These are phyloP conservation scores for Ophiostoma sp. DNA, from an alignment of 2,329 filamentous ascomycete genomes.

Conservation along the genomic window DNA sequence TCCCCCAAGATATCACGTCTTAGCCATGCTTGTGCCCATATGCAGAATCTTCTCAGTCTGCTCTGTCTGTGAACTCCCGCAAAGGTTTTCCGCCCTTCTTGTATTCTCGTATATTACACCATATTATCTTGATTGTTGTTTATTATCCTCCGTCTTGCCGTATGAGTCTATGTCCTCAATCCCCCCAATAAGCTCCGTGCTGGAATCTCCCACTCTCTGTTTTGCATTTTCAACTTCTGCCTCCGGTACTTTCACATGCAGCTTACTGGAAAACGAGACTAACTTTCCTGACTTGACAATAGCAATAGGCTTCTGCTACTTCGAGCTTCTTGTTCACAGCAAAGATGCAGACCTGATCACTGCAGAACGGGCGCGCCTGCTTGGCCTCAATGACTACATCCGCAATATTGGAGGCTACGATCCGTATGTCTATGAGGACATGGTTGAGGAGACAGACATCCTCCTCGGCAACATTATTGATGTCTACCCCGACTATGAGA, in stretches of 20 bases:
- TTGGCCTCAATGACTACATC: slow-evolving; percentile 64
- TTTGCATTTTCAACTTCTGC: neutral
- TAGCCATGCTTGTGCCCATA: no score
- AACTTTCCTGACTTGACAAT: neutral
- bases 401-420: slow-evolving; percentile 65
- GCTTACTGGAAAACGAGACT: no score
- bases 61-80: no score
- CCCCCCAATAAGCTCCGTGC: no score
- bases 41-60: no score
- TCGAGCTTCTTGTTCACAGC: slow-evolving; percentile 71
- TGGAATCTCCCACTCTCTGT: neutral
- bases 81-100: no score
- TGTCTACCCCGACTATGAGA: slow-evolving; percentile 55
- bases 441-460: slow-evolving; percentile 67
- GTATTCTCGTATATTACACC: no score
- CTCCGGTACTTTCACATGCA: neutral
- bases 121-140: no score
- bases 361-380: slow-evolving; percentile 66
- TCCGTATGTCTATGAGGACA: slow-evolving; percentile 71
- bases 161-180: no score
- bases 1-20: neutral
- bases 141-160: no score
- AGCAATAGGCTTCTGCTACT: slow-evolving; percentile 93
- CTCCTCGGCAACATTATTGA: slow-evolving; percentile 60
- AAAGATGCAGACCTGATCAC: slow-evolving; percentile 60